Base-by-base conservation (phyloP, 2,329 filamentous ascomycete genomes). In the Sclerotinia subarctica region DNA sequence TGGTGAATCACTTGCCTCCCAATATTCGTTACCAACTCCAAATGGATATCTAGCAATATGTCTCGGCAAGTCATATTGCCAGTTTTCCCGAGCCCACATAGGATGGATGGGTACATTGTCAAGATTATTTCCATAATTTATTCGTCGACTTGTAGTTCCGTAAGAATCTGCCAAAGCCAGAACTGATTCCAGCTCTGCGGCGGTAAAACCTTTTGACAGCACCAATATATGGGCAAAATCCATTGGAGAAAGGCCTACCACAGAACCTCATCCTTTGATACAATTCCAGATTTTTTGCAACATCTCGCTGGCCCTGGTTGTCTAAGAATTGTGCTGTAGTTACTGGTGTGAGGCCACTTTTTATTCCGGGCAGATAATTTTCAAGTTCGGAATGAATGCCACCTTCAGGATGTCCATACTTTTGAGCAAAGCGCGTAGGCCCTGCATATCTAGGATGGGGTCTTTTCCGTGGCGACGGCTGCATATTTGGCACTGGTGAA, bases 21-120 rank as follows among this genome's bases (percentile, higher is more conserved):
- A 62, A 38, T 62, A 62, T 62, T 62, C 58, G 24, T 62, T 38
- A 51, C 58, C 46, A 49, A 51, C 44, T 38, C 58, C 58, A 5
- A 49, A 26, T 49, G 58, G 58, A 38, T 62, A 62, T 7, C 21
- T 35, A 62, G 46, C 44, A 15, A 24, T 5, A 19, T 62, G 21
- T 35, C 21, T 21, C 44, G 58, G 58, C 8, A 62, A 2, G 13
- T 62, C 58, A 24, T 38, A 8, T n/a, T 38, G 29, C 58, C 58
- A 49, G 5, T 49, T 62, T n/a, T n/a, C 35, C 2, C 58, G 46
- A 19, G 49, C 29, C 21, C 32, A 62, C 7, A 62, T 6, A 5
- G 58, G 58, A 60, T 62, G 44, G 24, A 62, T 38, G 1, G 58
- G 44, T 32, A 51, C 58, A 24, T 51, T 21, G 29, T 24, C 44